These are phyloP conservation scores for Tillandsia fasciculata DNA, from an alignment of 176 grass and related monocot genomes.

Conservation along the genomic window DNA sequence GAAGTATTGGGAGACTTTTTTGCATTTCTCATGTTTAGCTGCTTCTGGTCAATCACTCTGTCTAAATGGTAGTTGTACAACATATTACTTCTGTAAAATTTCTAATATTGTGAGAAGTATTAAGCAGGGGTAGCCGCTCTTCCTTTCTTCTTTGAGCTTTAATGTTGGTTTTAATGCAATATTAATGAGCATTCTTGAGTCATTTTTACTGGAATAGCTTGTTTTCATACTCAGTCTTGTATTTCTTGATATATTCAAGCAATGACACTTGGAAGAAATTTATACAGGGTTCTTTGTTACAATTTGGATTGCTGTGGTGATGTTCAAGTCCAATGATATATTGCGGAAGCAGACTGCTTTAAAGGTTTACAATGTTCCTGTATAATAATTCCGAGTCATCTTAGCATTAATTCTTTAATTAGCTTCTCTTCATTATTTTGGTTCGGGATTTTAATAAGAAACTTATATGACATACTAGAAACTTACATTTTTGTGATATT, in stretches of 20 bases:
- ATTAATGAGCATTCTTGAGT: background rate
- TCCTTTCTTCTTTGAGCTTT: conserved; percentile 8
- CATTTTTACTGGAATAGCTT: background rate
- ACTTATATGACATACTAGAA: no score
- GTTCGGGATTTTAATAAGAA: no score
- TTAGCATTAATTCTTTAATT: no score
- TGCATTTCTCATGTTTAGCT: no score
- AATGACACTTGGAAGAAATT: conserved; percentile 24
- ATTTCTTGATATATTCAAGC: conserved; percentile 4
- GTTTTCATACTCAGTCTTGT: background rate
- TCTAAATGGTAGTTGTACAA: no score
- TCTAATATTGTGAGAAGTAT: background rate
- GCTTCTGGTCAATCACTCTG: no score
- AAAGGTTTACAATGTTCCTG: conserved; percentile 35
- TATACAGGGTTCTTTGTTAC: conserved; percentile 91
- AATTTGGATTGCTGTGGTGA: conserved; percentile 91
- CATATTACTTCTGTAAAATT: background rate
- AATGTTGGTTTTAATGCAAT: conserved; percentile 1
- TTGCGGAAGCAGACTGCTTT: conserved; percentile 93
- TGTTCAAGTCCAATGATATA: conserved; percentile 99
- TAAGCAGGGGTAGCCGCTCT: background rate
- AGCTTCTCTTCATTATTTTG: no score
- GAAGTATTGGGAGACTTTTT: no score
- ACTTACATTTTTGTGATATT: no score
- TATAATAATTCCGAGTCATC: no score